phyloP scores from a whole-genome alignment of 83 land plant species.

The Thuja plicata region DNA sequence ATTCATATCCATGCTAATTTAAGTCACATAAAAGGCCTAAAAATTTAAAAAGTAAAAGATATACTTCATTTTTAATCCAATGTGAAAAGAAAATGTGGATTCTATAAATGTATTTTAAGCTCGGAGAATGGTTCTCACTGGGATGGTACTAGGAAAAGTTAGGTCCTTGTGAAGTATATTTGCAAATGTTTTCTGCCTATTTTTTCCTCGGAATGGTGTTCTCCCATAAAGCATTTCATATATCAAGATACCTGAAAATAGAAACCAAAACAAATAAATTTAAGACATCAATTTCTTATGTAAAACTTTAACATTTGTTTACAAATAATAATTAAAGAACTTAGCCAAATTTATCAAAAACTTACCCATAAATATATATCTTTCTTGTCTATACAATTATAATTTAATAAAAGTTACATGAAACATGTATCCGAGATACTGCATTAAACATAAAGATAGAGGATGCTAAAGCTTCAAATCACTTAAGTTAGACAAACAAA shows the following conservation, averaged over 20 bases:
- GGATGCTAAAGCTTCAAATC: not conserved
- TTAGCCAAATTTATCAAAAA: not conserved
- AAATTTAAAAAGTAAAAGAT: not conserved
- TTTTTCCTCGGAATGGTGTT: slow-evolving; percentile 91
- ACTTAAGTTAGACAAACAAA: not conserved
- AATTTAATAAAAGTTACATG: not conserved
- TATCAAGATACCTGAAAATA: slow-evolving; percentile 66
- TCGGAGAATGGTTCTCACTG: slow-evolving; percentile 31
- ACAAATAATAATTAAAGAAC: not conserved
- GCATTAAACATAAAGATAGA: not conserved
- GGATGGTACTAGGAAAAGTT: slow-evolving; percentile 82
- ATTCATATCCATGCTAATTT: no score
- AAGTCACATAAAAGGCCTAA: no score
- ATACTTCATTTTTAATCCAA: not conserved
- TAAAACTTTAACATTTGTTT: not conserved
- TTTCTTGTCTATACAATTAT: not conserved
- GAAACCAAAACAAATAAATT: not conserved
- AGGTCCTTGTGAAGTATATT: slow-evolving; percentile 85
- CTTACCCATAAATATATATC: not conserved
- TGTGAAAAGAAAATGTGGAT: not conserved
- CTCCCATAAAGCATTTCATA: slow-evolving; percentile 96
- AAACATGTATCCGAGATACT: not conserved
- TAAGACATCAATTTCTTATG: not conserved
- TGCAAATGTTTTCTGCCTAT: slow-evolving; percentile 86
- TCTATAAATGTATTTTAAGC: not conserved